Evolutionary conservation across 1,284 basidiomycete genomes (phyloP).

Genomic region (Quambalaria eucalypti): DNA sequence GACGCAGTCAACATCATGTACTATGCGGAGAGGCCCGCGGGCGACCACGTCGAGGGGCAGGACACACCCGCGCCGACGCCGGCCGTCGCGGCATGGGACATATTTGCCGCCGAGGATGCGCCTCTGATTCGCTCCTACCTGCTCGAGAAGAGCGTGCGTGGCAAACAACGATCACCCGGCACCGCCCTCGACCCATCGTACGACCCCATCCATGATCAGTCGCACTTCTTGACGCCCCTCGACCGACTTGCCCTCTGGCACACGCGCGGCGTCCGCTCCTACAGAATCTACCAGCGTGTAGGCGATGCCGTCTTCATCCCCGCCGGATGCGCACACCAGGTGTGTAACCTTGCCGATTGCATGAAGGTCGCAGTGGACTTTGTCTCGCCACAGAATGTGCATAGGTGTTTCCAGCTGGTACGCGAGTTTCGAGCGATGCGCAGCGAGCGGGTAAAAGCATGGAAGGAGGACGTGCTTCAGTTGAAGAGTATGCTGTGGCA

Average conservation of each 20-base stretch:
- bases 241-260: conserved; percentile 63
- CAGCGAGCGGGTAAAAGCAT: conserved; percentile 58
- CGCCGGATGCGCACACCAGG: conserved; percentile 88
- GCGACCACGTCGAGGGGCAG: conserved; percentile 13
- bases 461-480: conserved; percentile 91
- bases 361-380: conserved; percentile 96
- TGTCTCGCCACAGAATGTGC: conserved; percentile 83
- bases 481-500: conserved; percentile 81
- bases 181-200: conserved; percentile 29
- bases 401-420: conserved; percentile 70
- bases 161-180: too few relatives aligned
- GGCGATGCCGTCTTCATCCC: conserved; percentile 94
- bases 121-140: conserved; percentile 67
- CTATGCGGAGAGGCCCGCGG: conserved; percentile 12
- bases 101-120: conserved; percentile 76
- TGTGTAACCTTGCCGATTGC: conserved; percentile 76
- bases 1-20: conserved; percentile 82
- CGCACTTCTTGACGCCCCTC: conserved; percentile 69
- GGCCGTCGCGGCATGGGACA: conserved; percentile 84
- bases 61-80: conserved; percentile 46
- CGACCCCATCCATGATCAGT: conserved; percentile 85
- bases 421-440: conserved; percentile 82
- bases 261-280: conserved; percentile 63
- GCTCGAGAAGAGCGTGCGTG: conserved; percentile 49
- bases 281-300: conserved; percentile 74